These are phyloP conservation scores for Juglanconis sp. DNA, from an alignment of 2,329 filamentous ascomycete genomes.

Conservation along the genomic window DNA sequence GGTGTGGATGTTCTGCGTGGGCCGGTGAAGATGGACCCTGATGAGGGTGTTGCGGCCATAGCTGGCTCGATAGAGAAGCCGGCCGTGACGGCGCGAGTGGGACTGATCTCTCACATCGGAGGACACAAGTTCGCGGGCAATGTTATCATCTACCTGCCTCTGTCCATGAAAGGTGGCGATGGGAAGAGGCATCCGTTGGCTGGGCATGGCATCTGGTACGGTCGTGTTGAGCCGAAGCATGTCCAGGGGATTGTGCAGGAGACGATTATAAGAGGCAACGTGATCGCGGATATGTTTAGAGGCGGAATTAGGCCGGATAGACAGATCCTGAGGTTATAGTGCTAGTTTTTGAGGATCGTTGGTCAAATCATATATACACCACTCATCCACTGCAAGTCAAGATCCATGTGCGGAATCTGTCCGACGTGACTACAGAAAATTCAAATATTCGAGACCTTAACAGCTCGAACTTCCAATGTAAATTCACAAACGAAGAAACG, in stretches of 20 bases:
- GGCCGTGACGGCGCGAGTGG: slow-evolving; percentile 54
- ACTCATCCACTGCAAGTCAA: background rate
- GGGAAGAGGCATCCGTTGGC: slow-evolving; percentile 55
- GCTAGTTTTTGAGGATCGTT: background rate
- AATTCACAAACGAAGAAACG: too few relatives aligned
- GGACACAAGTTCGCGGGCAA: slow-evolving; percentile 87
- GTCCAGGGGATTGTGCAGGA: slow-evolving; percentile 73
- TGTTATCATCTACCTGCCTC: slow-evolving; percentile 76
- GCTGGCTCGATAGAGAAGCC: slow-evolving; percentile 19
- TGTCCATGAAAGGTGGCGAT: slow-evolving; percentile 36
- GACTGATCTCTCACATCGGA: slow-evolving; percentile 73
- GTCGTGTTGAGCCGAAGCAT: slow-evolving; percentile 69
- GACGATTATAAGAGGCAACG: slow-evolving; percentile 63
- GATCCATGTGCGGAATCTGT: too few relatives aligned
- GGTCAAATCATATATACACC: background rate
- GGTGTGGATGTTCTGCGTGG: slow-evolving; percentile 48
- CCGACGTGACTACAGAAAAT: too few relatives aligned
- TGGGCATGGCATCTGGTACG: slow-evolving; percentile 79
- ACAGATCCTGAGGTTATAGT: slow-evolving; percentile 48
- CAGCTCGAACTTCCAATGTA: too few relatives aligned
- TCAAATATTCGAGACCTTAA: too few relatives aligned
- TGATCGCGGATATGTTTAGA: slow-evolving; percentile 69
- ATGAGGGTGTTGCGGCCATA: slow-evolving; percentile 23
- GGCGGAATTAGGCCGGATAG: slow-evolving; percentile 61
- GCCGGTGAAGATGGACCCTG: slow-evolving; percentile 38